Percentiles rank a stretch among this genome's conserved stretches.
These are phyloP conservation scores for Fusarium pilosicola DNA, from an alignment of 2,329 filamentous ascomycete genomes.

Conservation along the genomic window DNA sequence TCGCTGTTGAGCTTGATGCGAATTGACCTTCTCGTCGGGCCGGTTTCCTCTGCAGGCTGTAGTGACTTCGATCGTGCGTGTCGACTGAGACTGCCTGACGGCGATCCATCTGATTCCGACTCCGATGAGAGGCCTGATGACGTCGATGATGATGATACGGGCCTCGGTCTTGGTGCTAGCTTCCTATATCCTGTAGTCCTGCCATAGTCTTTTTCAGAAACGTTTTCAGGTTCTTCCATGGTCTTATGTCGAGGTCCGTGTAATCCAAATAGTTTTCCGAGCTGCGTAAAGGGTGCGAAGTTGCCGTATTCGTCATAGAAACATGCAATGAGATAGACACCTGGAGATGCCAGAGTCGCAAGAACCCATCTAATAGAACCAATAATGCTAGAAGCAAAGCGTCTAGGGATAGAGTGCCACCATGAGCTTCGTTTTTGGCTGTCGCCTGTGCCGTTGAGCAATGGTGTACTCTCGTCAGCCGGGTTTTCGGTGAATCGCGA, in stretches of 20 bases:
- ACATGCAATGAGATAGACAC: conserved; percentile 82
- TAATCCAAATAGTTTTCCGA: conserved; percentile 70
- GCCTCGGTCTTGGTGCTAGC: conserved; percentile 41
- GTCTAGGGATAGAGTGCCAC: conserved; percentile 71
- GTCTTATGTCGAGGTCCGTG: conserved; percentile 58
- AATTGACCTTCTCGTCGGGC: conserved; percentile 79
- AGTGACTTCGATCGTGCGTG: conserved; percentile 73
- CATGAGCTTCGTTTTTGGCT: conserved; percentile 52
- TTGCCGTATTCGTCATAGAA: conserved; percentile 83
- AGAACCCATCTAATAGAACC: conserved; percentile 82
- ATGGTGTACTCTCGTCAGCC: conserved; percentile 72
- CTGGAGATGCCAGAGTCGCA: conserved; percentile 80
- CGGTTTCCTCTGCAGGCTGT: conserved; percentile 68
- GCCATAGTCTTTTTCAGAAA: conserved; percentile 45
- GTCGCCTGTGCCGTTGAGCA: conserved; percentile 56
- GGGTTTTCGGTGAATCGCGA: conserved; percentile 52
- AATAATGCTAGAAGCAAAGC: conserved; percentile 76
- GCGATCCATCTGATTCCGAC: conserved; percentile 68
- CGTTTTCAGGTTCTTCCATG: conserved; percentile 39
- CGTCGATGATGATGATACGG: conserved; percentile 52
- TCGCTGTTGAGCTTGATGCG: conserved; percentile 90
- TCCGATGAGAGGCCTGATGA: conserved; percentile 78
- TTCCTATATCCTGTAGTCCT: conserved; percentile 44
- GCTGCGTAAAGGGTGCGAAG: conserved; percentile 80
- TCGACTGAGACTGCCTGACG: conserved; percentile 47